Evolutionary conservation across 345 rosid genomes (phyloP), one percentile per base, ranked within the genome.

Genomic region (Trapa bicornis): DNA sequence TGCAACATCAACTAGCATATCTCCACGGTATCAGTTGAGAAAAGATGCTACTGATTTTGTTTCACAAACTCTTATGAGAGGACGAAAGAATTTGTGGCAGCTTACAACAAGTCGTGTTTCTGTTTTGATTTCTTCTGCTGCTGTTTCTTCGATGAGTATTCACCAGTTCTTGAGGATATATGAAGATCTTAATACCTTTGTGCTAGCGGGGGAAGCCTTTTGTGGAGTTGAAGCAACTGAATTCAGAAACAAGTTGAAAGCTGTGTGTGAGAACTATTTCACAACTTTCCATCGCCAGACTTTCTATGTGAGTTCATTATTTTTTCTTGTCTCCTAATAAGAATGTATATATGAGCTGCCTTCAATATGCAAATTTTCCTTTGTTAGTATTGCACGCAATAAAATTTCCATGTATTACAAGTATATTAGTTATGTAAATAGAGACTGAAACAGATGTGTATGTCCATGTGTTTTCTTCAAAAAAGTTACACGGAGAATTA

Each of bases 171-270:
- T 95, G 78, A 91, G 87, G 79, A 87, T 81, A 71, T 89, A 91
- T 68, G 97, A 95, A 75, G 99, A 91, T 75, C 76, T 95, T 73
- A 87, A 71, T 79, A 73, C 80, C 77, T 95, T 95, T 72, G 85
- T 91, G 74, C 83, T 95, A 80, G 89, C 96, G 35, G 99, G 97
- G 81, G 97, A 95, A 85, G 92, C 96, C 56, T 95, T 91, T 75
- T 91, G 97, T 76, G 97, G 97, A 67, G 68, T 84, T 75, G 92
- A 89, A 80, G 97, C 92, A 38, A 78, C 78, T 82, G 99, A 95
- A 66, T 91, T 95, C 81, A 85, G 96, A 80, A 85, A 87, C 78
- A 91, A 91, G 78, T 72, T 95, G 84, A 95, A 89, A 85, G 92
- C 80, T 65, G 83, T 95, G 60, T 87, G 96, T 67, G 96, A 82